A percentile compares a stretch with the other conserved stretches of the same genome.
These are phyloP conservation scores for Dendrothele bispora DNA, from an alignment of 768 basidiomycete genomes.

Conservation along the genomic window DNA sequence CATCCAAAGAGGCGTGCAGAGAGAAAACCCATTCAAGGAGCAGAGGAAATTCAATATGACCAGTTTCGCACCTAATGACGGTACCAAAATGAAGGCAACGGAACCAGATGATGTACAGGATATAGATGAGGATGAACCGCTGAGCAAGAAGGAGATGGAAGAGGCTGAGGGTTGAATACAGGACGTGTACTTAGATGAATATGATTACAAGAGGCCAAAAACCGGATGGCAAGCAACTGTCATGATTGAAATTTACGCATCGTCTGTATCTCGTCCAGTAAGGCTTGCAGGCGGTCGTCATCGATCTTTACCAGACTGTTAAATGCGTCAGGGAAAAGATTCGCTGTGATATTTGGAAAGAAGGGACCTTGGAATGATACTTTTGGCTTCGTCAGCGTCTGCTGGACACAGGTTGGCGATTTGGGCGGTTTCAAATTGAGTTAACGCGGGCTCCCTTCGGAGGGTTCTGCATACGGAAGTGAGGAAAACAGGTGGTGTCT, in stretches of 20 bases:
- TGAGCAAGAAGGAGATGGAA: constrained; percentile 43
- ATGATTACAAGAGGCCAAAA: constrained; percentile 7
- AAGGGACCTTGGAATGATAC: constrained; percentile 79
- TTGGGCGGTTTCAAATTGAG: constrained; percentile 91
- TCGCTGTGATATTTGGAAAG: background rate
- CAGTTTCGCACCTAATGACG: constrained; percentile 38
- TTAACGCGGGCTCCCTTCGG: constrained; percentile 74
- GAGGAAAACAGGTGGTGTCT: background rate
- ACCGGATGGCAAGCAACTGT: constrained; percentile 14
- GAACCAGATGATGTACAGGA: constrained; percentile 24
- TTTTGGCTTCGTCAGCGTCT: constrained; percentile 88
- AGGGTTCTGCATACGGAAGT: constrained; percentile 54
- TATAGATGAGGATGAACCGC: constrained; percentile 29
- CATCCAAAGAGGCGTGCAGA: constrained; percentile 55
- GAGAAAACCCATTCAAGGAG: constrained; percentile 67
- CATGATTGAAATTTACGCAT: constrained; percentile 88
- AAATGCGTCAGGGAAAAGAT: background rate
- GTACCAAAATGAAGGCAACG: constrained; percentile 27
- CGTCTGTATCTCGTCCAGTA: constrained; percentile 86
- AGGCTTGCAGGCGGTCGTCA: constrained; percentile 78
- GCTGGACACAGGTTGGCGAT: constrained; percentile 90
- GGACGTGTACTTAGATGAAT: constrained; percentile 4
- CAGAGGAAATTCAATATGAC: constrained; percentile 69
- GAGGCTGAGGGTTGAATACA: constrained; percentile 51
- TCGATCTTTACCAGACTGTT: constrained; percentile 82